Base-by-base conservation (phyloP, 768 basidiomycete species). In the Serendipita sp. region DNA sequence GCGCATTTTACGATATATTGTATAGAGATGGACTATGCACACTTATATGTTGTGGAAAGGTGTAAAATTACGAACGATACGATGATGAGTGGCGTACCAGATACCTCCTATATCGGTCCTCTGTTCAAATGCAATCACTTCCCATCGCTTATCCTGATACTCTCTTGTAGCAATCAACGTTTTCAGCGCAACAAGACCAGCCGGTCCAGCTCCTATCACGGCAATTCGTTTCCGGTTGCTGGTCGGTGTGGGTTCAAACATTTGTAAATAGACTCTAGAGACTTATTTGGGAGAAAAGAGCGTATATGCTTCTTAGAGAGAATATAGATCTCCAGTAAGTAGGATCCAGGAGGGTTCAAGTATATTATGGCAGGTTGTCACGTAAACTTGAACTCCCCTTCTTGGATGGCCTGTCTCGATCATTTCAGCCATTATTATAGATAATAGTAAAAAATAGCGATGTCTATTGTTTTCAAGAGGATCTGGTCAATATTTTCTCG, bases 171-270 rank as follows among this genome's bases (percentile, higher is more conserved):
- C 83, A 7, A 80, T 73, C 66, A 90, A 73, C 44, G 81, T 74
- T 70, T 87, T 87, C 30, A 92, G 78, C 3, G 82, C 78, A 28
- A 83, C 86, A 0, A 92, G 78, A 4, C 91, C 90, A 16, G 79
- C 78, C n/a, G 88, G 78, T 11, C 90, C 90, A 16, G 81, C 87
- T 3, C 90, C 90, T 46, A 92, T 80, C 54, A 92, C 34, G 28
- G 37, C 56, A 32, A 60, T 60, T 8, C 34, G 28, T 60, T 38
- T 66, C 8, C 65, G 44, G 3, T 53, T 56, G 18, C n/a, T 51
- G 18, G 5, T 51, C 18, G 48, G n/a, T 5, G 48, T 18, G n/a
- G 48, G 18, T n/a, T 51, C 7, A 7, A 41, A 13, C 41, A 41
- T 41, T 7, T 7, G 13, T 41, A 7, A 13, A 13, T 41, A 13